phyloP scores from a whole-genome alignment of 306 rosid species.

The Chamaecrista fasciculata region DNA sequence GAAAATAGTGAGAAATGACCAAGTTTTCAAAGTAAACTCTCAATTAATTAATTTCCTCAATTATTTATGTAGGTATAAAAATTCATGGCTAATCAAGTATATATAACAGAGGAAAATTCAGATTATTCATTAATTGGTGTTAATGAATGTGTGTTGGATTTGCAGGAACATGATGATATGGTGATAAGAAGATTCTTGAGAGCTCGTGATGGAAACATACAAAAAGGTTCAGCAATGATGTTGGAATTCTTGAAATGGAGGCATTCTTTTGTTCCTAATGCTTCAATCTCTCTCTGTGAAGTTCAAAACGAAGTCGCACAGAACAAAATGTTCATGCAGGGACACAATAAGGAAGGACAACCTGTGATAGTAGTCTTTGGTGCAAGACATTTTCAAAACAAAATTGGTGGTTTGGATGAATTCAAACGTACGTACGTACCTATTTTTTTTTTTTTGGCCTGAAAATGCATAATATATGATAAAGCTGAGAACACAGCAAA shows the following conservation, averaged over 20 bases:
- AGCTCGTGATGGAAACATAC: conserved; percentile 51
- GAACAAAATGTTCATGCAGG: conserved; percentile 48
- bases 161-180: conserved; percentile 52
- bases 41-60: too few species aligned
- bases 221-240: conserved; percentile 46
- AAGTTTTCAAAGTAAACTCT: too few species aligned
- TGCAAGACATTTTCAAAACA: conserved; percentile 51
- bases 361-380: conserved; percentile 45
- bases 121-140: too few species aligned
- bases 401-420: conserved; percentile 33
- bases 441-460: too few species aligned
- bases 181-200: conserved; percentile 51
- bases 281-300: conserved; percentile 39
- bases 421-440: conserved; percentile 64
- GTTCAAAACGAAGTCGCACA: conserved; percentile 49
- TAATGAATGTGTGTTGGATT: too few species aligned
- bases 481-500: too few species aligned
- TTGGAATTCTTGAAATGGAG: conserved; percentile 62
- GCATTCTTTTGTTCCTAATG: conserved; percentile 50
- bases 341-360: conserved; percentile 54
- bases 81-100: too few species aligned
- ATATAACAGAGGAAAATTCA: too few species aligned
- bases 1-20: too few species aligned
- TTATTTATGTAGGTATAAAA: too few species aligned
- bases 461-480: too few species aligned